Evolutionary conservation across 1,284 basidiomycete genomes (phyloP), one percentile per base, ranked within the genome.

Genomic region (Heliocybe sulcata): DNA sequence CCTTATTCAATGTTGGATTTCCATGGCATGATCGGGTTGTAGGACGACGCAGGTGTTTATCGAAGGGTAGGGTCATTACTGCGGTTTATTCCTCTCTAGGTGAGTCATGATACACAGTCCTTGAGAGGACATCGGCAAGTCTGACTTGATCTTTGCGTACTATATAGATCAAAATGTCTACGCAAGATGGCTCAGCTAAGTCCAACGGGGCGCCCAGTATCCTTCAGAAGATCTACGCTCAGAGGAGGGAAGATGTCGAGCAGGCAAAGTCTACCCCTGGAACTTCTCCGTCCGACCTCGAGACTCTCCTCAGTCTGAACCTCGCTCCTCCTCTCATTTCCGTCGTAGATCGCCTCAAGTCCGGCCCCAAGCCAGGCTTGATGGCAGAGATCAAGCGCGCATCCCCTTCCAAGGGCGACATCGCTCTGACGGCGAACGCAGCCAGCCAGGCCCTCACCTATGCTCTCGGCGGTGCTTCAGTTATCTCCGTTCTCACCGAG

Each of bases 381-480:
- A 89, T 98, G 77, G 94, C 94, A 1, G 94, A 98, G 73, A 90
- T 97, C 70, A 97, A 98, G 70, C 90, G 94, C 14, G 94, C 94
- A 1, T 94, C 90, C 14, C 94, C 94, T 1, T 94, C 91, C 42
- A 96, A 96, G 67, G 94, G 94, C 23, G 81, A 88, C 55, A 96
- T 97, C 60, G 86, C 92, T 2, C 77, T 90, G 33, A 67, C 76
- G 45, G 83, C 90, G 50, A 92, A 90, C 57, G 89, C 93, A 0
- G 89, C 93, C 0, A 76, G 82, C 49, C 94, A 96, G 68, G 94
- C 90, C 0, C 73, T 96, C 51, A 85, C 86, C 9, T 99, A 98
- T 64, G 96, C 95, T 10, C 79, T 93, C 22, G 86, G 92, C 0
- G 96, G 97, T 16, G 95, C 95, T 6, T 84, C 88, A 35, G 88